Evolutionary conservation across 108 stramenopile species (phyloP), one percentile per base, ranked within the genome.

Genomic region (Fragilaria crotonensis): DNA sequence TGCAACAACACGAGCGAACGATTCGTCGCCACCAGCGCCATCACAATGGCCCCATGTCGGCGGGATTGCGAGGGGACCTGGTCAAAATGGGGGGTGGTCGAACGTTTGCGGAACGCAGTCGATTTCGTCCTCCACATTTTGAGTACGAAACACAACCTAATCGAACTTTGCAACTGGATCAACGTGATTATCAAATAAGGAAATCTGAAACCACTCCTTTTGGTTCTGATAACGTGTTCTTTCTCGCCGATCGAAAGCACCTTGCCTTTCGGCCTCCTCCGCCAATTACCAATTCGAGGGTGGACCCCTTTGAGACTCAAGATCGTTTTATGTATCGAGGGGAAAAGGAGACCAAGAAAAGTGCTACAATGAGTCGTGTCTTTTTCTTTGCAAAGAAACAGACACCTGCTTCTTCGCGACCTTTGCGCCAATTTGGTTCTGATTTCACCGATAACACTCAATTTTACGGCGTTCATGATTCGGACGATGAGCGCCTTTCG

Each of bases 401-500:
- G 7, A 11, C 14, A 11, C 36, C 7, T 11, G 36, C 36, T 11
- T 41, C 36, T 41, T 14, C 7, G 14, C 36, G 36, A 41, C 7
- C 36, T 7, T 41, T 41, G 36, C 7, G 14, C 7, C 36, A 11
- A 41, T 76, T 78, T 45, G 77, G 76, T 5, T 65, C 83, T 1
- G 71, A 73, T 25, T 75, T 79, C 45, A 73, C 79, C 18, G 83
- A 84, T 46, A 78, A 78, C 44, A 84, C 83, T n/a, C 83, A 84
- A 45, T 57, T 78, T 9, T 84, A 84, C 55, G 56, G 62, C 22
- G 41, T 78, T 53, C 41, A 79, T 49, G 70, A 77, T 64, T 84
- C 83, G 2, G 62, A 61, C 25, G 83, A 84, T 52, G 75, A 76
- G 30, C 62, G 70, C 4, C n/a, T 79, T 30, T 25, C 27, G 11